A percentile compares a stretch with the other conserved stretches of the same genome.
Conservation (phyloP, 176 grass and related monocot species). For the Oryza australiensis region DNA sequence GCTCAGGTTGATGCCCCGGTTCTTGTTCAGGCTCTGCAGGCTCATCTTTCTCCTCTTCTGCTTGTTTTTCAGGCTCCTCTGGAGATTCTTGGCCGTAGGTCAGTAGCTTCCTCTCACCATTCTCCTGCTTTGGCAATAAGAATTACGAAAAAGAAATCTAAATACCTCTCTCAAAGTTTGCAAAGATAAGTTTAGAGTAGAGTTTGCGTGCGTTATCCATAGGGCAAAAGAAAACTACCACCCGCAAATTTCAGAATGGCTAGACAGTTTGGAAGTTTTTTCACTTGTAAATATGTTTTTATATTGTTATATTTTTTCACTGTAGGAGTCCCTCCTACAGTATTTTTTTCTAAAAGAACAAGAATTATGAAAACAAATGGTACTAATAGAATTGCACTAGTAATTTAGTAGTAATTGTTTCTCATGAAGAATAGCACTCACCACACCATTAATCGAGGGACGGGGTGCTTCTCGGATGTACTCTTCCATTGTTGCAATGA, state of each 20-base stretch:
- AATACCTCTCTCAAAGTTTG: too few relatives aligned
- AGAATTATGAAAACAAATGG: conserved; percentile 11
- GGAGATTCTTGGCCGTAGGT: conserved; percentile 59
- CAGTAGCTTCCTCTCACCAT: conserved; percentile 60
- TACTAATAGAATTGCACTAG: background rate
- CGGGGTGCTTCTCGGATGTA: conserved; percentile 89
- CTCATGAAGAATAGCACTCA: conserved; percentile 44
- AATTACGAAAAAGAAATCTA: background rate
- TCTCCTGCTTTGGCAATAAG: conserved; percentile 57
- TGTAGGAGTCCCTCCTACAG: too few relatives aligned
- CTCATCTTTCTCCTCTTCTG: conserved; percentile 46
- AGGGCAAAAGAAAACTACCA: too few relatives aligned
- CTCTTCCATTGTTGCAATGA: conserved; percentile 93
- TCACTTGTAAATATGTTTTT: too few relatives aligned
- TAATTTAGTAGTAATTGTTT: background rate
- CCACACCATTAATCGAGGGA: conserved; percentile 53
- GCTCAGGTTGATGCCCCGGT: conserved; percentile 38
- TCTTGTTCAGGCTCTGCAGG: conserved; percentile 34
- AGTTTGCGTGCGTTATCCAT: too few relatives aligned
- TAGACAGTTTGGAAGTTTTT: too few relatives aligned
- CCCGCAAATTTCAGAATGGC: too few relatives aligned
- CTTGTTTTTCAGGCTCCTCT: conserved; percentile 34
- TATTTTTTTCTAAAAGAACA: background rate
- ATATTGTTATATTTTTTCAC: too few relatives aligned
- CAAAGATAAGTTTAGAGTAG: too few relatives aligned